Evolutionary conservation across 2,329 filamentous ascomycete genomes (phyloP), one percentile per base, ranked within the genome.

Genomic region (Aureobasidium lini): DNA sequence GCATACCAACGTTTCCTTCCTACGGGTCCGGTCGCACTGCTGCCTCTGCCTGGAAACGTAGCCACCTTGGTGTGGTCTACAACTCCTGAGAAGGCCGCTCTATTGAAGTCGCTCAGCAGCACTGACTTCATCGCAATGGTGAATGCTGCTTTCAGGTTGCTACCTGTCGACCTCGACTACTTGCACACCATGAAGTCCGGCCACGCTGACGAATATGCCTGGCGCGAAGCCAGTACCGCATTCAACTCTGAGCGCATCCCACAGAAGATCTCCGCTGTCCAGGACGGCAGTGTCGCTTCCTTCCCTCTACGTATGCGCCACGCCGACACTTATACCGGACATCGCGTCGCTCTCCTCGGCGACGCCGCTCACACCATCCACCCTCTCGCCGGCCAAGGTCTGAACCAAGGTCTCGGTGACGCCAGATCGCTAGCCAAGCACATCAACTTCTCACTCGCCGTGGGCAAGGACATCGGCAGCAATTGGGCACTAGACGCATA

Each of bases 1-100:
- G 94, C 94, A 29, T 99, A 96, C 72, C 94, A 99, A 75, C 85
- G 94, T 58, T 99, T 99, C 76, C 79, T 99, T 13, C 94, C 94
- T 4, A 90, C 89, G 0, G 94, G 94, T 0, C 94, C 94, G 0
- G 84, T 97, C 54, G 94, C 94, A 16, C 85, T 97, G 76, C 83
- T 99, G 1, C 94, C 94, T 1, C 78, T 99, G 8, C 94, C 94
- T 0, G 88, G 89, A 18, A 88, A 89, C 64, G 82, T 84, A 70
- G 87, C 92, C 4, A 92, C 90, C 0, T 79, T 99, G 4, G 94
- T 99, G 16, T 99, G 94, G 94, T 95, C 91, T 6, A 97, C 92
- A 1, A 94, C 89, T 0, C 87, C 91, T 0, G 80, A 84, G 58
- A 85, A 90, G 62, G 94, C 93, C 0, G 81, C 88, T 0, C 79